Conservation (phyloP, 257 asterid genomes). For the Ilex aquifolium region DNA sequence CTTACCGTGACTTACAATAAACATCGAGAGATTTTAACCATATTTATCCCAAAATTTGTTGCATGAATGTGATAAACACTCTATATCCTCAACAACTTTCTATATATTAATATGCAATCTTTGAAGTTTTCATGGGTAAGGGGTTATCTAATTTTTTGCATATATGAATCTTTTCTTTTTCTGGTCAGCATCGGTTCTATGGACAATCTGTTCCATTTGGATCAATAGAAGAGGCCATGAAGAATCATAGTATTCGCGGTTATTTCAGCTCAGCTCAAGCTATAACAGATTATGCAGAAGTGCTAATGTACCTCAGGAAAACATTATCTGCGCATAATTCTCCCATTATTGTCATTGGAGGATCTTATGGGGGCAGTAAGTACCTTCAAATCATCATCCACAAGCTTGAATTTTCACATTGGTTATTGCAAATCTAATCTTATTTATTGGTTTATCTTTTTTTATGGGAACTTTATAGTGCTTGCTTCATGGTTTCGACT, state of each 20-base stretch:
- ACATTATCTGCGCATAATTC: conserved; percentile 40
- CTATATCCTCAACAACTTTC: no score
- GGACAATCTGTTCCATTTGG: conserved; percentile 64
- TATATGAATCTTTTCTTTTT: no score
- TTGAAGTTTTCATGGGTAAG: no score
- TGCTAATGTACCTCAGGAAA: conserved; percentile 45
- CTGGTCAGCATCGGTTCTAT: conserved; percentile 60
- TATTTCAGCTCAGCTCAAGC: conserved; percentile 84
- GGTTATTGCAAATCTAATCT: neutral
- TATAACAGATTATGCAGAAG: conserved; percentile 71
- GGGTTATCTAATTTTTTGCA: no score
- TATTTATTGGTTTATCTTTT: neutral
- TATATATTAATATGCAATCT: no score
- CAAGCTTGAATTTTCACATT: no score
- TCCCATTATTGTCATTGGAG: conserved; percentile 71
- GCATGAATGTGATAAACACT: no score
- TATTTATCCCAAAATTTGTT: no score
- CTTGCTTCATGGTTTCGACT: conserved; percentile 1
- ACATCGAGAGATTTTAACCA: no score
- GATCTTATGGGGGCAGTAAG: conserved; percentile 85
- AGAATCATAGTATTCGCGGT: conserved; percentile 40
- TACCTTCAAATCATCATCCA: no score
- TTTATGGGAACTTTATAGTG: neutral
- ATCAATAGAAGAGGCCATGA: conserved; percentile 36
- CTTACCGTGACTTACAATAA: no score